A percentile compares a stretch with the other conserved stretches of the same genome.
These are phyloP conservation scores for Salicornia ramosissima DNA, from an alignment of 148 eudicot species.

Conservation along the genomic window DNA sequence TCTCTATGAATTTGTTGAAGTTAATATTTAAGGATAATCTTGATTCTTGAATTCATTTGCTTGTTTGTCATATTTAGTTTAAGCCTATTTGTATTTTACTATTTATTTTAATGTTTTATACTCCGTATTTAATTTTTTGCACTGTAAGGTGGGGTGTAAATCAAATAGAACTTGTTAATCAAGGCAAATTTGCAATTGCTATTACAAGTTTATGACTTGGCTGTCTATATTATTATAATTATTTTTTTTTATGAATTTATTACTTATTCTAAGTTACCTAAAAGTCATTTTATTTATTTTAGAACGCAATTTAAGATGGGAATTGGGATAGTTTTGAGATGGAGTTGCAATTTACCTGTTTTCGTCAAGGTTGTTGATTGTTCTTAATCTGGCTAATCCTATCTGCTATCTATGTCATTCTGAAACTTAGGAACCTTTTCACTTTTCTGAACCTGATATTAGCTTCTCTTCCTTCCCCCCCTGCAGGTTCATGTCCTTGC, in stretches of 20 bases:
- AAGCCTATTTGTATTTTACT: not conserved
- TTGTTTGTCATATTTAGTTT: not conserved
- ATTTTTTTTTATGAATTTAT: not conserved
- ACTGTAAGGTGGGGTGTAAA: not conserved
- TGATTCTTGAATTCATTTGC: not conserved
- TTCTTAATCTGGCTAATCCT: not conserved
- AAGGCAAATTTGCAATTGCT: not conserved
- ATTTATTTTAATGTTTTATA: not conserved
- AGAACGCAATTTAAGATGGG: not conserved
- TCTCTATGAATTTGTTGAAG: too few relatives aligned
- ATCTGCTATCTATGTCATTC: constrained; percentile 6
- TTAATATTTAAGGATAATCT: not conserved
- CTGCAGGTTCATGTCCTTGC: constrained; percentile 82
- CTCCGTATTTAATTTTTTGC: too few relatives aligned
- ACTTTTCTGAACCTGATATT: not conserved
- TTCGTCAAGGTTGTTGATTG: not conserved
- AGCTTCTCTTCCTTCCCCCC: constrained; percentile 9
- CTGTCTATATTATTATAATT: not conserved
- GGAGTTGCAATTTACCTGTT: not conserved
- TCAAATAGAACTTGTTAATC: not conserved
- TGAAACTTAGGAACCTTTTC: not conserved
- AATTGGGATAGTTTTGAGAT: not conserved
- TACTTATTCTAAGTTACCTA: not conserved
- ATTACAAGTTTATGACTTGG: not conserved
- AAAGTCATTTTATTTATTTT: not conserved